Evolutionary conservation across 1,284 basidiomycete genomes (phyloP).

Genomic region (Coriolopsis trogii): DNA sequence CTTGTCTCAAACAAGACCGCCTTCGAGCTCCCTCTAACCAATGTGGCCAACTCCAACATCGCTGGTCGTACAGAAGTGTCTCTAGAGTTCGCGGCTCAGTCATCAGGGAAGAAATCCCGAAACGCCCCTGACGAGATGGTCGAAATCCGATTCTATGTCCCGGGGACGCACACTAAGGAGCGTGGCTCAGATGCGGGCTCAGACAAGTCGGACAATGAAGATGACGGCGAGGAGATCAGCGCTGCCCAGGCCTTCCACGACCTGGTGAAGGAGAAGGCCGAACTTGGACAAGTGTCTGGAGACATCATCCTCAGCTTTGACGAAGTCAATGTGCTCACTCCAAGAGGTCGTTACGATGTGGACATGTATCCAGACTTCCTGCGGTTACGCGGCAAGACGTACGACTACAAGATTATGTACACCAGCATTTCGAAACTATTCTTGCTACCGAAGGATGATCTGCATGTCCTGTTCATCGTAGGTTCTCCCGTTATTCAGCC

Average conservation of each 20-base stretch:
- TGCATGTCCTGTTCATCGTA: constrained; percentile 94
- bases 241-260: constrained; percentile 98
- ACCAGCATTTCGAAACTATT: constrained; percentile 90
- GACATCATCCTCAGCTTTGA: constrained; percentile 96
- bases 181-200: constrained; percentile 80
- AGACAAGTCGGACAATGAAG: constrained; percentile 70
- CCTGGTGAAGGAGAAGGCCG: constrained; percentile 94
- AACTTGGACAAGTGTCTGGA: constrained; percentile 91
- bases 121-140: constrained; percentile 84
- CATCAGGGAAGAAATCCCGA: constrained; percentile 51
- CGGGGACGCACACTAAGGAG: constrained; percentile 75
- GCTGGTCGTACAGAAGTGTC: constrained; percentile 97
- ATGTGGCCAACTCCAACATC: constrained; percentile 97
- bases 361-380: constrained; percentile 97
- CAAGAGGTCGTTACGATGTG: constrained; percentile 95
- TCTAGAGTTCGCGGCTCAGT: constrained; percentile 85
- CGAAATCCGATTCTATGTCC: constrained; percentile 97
- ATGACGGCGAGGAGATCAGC: constrained; percentile 70
- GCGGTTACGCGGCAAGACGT: constrained; percentile 95
- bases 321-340: constrained; percentile 96
- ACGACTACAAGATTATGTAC: constrained; percentile 98
- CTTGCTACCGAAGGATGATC: constrained; percentile 95
- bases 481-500: constrained; percentile 31
- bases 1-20: constrained; percentile 88
- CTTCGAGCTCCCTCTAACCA: constrained; percentile 88